Base-by-base conservation (phyloP, 2,329 filamentous ascomycete genomes). In the Ophiostoma quercus region DNA sequence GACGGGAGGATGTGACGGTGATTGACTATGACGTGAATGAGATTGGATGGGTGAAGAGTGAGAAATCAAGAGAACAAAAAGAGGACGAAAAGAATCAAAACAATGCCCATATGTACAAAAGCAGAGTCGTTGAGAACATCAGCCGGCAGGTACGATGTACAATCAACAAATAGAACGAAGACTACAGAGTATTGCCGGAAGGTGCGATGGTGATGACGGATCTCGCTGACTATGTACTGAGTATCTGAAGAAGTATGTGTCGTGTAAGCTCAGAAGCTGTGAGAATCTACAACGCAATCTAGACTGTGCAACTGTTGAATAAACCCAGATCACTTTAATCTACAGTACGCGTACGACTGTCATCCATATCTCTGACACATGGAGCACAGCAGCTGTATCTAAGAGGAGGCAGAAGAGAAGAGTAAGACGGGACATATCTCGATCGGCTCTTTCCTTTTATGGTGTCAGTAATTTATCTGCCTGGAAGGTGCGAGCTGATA, bases 401-500 rank as follows among this genome's bases (percentile, higher is more conserved):
- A 16, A 51, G 16, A 51, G 16, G 19, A 19, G 19, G 47, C 2
- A 19, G 2, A 9, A 12, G 19, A n/a, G 3, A n/a, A 14, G 22
- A 25, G 51, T 57, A 57, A 25, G 51, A 57, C 22, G 51, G 51
- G 19, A 47, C 4, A 19, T 29, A 25, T 54, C 7, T 54, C 47
- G 51, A 29, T 57, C 51, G 51, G 51, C 8, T 29, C 51, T 57
- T 57, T 57, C 51, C n/a, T 22, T 29, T 25, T 4, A 6, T 14
- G 51, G 11, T 29, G n/a, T 25, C 51, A 29, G n/a, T 57, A 57
- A 57, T 57, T 25, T 25, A 25, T 25, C 22, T 57, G 51, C 51
- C 51, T 57, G 22, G 51, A 22, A 57, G 51, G 51, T 57, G 22
- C 51, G n/a, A 29, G 51, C n/a, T 57, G n/a, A 47, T 47, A 47